These are phyloP conservation scores for Hansenula sp. DNA, from an alignment of 1,139 yeast genomes.

Conservation along the genomic window DNA sequence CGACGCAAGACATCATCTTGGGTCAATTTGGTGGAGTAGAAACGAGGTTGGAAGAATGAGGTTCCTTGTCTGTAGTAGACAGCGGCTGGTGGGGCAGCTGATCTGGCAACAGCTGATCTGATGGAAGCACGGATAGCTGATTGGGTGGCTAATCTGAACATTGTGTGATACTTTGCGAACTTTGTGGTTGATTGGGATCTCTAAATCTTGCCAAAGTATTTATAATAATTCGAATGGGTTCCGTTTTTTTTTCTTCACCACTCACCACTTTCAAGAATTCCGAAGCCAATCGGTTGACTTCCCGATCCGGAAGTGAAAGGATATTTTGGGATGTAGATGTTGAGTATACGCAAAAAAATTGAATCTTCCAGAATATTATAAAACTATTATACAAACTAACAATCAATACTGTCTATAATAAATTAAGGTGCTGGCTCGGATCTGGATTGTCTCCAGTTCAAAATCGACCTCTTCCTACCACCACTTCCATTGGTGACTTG, in stretches of 20 bases:
- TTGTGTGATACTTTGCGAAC: conserved; percentile 2
- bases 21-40: conserved; percentile 22
- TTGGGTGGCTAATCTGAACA: conserved; percentile 25
- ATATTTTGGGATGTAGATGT: neutral
- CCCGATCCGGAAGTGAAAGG: neutral
- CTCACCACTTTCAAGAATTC: neutral
- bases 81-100: conserved; percentile 3
- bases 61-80: conserved; percentile 10
- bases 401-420: neutral
- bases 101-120: conserved; percentile 5
- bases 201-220: neutral
- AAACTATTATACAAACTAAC: neutral
- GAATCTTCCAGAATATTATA: neutral
- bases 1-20: conserved; percentile 24
- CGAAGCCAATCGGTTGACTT: neutral
- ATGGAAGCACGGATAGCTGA: conserved; percentile 15
- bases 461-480: conserved; percentile 37
- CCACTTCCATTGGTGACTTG: conserved; percentile 14
- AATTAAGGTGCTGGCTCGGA: conserved; percentile 1
- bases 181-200: no score
- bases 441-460: conserved; percentile 43
- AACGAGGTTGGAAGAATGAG: conserved; percentile 12
- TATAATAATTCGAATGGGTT: neutral
- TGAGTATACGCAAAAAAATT: neutral
- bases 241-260: conserved; percentile 1